Base-by-base conservation (phyloP, 371 early-diverging fungal genomes). In the Saksenaea vasiformis region DNA sequence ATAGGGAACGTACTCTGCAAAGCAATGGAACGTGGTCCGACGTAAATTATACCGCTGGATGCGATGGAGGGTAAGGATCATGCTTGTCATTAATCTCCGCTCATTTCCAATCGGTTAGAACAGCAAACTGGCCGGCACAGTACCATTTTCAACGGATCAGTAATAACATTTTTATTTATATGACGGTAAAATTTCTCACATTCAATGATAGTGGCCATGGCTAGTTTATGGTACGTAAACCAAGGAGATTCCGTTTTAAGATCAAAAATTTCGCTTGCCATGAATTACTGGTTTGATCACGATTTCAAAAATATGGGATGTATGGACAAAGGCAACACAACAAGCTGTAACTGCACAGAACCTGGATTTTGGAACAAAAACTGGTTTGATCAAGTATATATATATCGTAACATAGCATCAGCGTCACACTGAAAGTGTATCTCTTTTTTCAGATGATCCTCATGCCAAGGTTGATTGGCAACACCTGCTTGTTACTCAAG, bases 281-380 rank as follows among this genome's bases (percentile, higher is more conserved):
- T 76, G 17, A 37, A 73, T 26, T 76, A 73, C 14, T 76, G 77
- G 77, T 55, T 76, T 24, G 41, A 56, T 2, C 65, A 76, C 56
- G 73, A 76, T 43, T 76, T 64, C 35, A 37, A 41, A 4, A 22
- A 53, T 15, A n/a, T 4, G 3, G 71, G 65, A 13, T 76, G 77
- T 55, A 28, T 74, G 3, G 56, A 51, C 14, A 39, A 56, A 8
- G 75, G 75, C n/a, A 72, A 72, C 3, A 28, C 17, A 7, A 44
- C 51, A 11, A 67, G 62, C 17, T 76, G 77, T 56, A 67, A 69
- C 43, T 73, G 73, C 62, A 76, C 77, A 3, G 69, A 67, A 1
- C n/a, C n/a, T n/a, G 77, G 77, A 1, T 43, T 76, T n/a, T 76
- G 77, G 77, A 73, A 67, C 34, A 65, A 47, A 10, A 73, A 73